Conservation (phyloP, 345 rosid genomes). For the Pugionium dolabratum region DNA sequence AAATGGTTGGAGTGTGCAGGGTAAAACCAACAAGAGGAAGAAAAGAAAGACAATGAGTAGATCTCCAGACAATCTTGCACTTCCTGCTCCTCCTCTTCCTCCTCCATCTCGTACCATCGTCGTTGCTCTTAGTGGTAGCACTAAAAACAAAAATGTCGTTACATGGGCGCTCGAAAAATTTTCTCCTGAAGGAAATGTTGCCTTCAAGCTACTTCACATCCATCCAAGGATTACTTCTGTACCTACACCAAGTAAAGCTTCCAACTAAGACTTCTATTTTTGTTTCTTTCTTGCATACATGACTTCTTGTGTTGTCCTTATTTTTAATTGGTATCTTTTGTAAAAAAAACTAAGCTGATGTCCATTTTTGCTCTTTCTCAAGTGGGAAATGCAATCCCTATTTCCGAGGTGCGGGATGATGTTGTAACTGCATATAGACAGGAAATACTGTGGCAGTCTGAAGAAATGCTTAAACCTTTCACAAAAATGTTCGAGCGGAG, state of each 20-base stretch:
- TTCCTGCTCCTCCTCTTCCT: conserved; percentile 35
- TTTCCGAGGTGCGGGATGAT: conserved; percentile 83
- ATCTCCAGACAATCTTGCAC: conserved; percentile 31
- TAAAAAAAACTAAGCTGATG: conserved; percentile 7
- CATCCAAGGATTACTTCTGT: conserved; percentile 60
- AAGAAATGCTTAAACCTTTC: conserved; percentile 61
- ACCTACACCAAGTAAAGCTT: conserved; percentile 82
- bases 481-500: conserved; percentile 52
- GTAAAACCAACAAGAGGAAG: conserved; percentile 3
- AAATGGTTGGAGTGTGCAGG: conserved; percentile 29
- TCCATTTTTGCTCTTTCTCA: conserved; percentile 20
- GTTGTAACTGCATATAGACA: conserved; percentile 75
- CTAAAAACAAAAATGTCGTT: conserved; percentile 54
- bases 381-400: conserved; percentile 77
- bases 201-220: conserved; percentile 71
- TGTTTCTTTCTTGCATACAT: conserved; percentile 14
- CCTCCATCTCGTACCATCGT: conserved; percentile 42
- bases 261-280: conserved; percentile 16
- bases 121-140: conserved; percentile 67
- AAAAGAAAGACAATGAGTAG: conserved; percentile 30
- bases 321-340: neutral
- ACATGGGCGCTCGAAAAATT: conserved; percentile 57
- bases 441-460: conserved; percentile 68
- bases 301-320: neutral
- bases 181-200: conserved; percentile 51